Evolutionary conservation across 306 rosid genomes (phyloP).

Genomic region (Gastrolobium villosum): DNA sequence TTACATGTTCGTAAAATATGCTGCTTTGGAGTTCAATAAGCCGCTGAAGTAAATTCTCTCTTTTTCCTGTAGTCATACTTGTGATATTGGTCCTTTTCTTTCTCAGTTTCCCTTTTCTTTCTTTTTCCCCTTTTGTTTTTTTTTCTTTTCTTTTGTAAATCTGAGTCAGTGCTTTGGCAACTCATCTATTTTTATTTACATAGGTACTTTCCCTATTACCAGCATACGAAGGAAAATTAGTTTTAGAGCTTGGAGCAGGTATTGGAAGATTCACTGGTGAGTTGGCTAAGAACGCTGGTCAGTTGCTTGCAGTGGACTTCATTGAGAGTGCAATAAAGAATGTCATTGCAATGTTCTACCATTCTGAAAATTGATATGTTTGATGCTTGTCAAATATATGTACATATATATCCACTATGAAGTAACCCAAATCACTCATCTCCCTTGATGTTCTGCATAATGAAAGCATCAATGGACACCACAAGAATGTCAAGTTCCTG

Average conservation of each 20-base stretch:
- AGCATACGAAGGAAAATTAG: slow-evolving; percentile 77
- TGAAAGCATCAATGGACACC: slow-evolving; percentile 81
- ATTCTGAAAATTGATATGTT: slow-evolving; percentile 4
- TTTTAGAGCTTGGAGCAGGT: slow-evolving; percentile 95
- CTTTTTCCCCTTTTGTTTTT: background rate
- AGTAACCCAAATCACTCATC: slow-evolving; percentile 16
- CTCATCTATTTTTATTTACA: slow-evolving; percentile 38
- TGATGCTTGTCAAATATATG: slow-evolving; percentile 3
- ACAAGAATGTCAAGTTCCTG: slow-evolving; percentile 80
- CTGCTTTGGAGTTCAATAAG: background rate
- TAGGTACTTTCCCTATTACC: slow-evolving; percentile 90
- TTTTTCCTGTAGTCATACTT: slow-evolving; percentile 13
- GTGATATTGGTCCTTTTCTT: background rate
- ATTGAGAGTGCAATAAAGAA: slow-evolving; percentile 88
- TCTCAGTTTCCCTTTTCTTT: background rate
- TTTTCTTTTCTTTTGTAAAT: background rate
- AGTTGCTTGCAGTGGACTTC: slow-evolving; percentile 87
- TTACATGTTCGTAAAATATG: background rate
- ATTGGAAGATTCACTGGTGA: slow-evolving; percentile 96
- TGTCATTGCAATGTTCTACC: slow-evolving; percentile 53
- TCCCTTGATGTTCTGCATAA: slow-evolving; percentile 61
- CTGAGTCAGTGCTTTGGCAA: slow-evolving; percentile 40
- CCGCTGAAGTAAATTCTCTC: background rate
- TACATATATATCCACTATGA: no score
- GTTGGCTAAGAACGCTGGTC: slow-evolving; percentile 84